A percentile compares a stretch with the other conserved stretches of the same genome.
phyloP scores from a whole-genome alignment of 768 basidiomycete genomes.

The Fibroporia radiculosa region DNA sequence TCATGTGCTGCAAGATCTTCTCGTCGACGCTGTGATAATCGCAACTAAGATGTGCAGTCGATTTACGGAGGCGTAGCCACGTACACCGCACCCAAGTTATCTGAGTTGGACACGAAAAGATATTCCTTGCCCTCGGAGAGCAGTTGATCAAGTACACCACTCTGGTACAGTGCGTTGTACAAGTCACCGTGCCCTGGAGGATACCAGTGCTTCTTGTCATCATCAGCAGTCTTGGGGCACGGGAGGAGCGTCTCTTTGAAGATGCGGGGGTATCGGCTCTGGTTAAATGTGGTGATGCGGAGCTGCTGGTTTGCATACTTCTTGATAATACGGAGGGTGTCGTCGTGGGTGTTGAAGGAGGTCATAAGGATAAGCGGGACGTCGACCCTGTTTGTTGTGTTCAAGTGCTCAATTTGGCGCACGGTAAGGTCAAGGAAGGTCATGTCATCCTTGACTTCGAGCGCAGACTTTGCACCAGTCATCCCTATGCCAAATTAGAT shows the following conservation, averaged over 20 bases:
- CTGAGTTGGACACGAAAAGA: constrained; percentile 73
- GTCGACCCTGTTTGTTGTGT: constrained; percentile 51
- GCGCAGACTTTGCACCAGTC: constrained; percentile 61
- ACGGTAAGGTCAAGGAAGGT: constrained; percentile 63
- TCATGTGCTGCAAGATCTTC: constrained; percentile 59
- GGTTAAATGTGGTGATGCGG: constrained; percentile 64
- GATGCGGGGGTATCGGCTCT: constrained; percentile 69
- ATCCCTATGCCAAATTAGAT: constrained; percentile 28
- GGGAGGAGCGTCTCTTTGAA: constrained; percentile 63
- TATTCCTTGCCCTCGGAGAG: constrained; percentile 68
- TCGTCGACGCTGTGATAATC: constrained; percentile 45
- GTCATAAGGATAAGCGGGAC: constrained; percentile 80
- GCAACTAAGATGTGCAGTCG: neutral
- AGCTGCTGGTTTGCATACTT: constrained; percentile 77
- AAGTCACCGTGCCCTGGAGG: constrained; percentile 73
- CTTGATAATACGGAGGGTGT: constrained; percentile 71
- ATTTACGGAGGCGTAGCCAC: constrained; percentile 17
- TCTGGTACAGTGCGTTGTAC: constrained; percentile 64
- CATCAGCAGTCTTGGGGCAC: constrained; percentile 44
- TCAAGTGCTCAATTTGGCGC: constrained; percentile 63
- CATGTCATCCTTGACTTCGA: constrained; percentile 70
- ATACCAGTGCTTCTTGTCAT: constrained; percentile 69
- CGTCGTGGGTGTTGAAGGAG: constrained; percentile 76
- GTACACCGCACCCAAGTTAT: constrained; percentile 63
- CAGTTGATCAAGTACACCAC: constrained; percentile 66